Evolutionary conservation across 2,329 filamentous ascomycete genomes (phyloP), one percentile per base, ranked within the genome.

Genomic region (Fusarium paranaense): DNA sequence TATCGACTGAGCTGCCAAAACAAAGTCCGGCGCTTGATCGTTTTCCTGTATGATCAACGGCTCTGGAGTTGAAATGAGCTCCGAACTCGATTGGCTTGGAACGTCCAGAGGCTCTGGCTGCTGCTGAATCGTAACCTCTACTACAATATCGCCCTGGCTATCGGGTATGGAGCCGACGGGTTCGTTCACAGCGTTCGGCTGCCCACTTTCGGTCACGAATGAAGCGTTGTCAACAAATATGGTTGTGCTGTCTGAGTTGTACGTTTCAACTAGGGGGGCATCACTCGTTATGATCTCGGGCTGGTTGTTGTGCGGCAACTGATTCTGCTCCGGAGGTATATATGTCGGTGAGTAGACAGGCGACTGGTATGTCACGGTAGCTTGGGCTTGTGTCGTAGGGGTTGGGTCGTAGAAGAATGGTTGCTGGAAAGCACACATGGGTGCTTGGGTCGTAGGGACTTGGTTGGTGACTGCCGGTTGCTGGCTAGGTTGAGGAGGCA

Each of bases 211-310:
- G 0, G 57, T 0, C 2, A 58, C 11, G 16, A 60, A 30, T 1
- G 56, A 50, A 14, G 2, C 37, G 11, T 25, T 62, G 9, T 61
- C 57, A 18, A 42, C 42, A 27, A 56, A 40, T 1, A 52, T 2
- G 32, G 27, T 45, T 3, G 71, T 58, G 3, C 32, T 61, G 1
- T 62, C 70, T 2, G 54, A 6, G 16, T 11, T 33, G 5, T 30
- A 61, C 2, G 62, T 58, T 25, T 74, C 71, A 4, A 74, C 68
- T 0, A 74, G 30, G 33, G 72, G 68, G 1, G 8, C 58, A 0
- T 74, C 64, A 5, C 68, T 74, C 0, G 71, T 74, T 25, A 74
- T 75, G 4, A 74, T 75, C 32, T 74, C 69, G 0, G 71, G 71
- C 5, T 72, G 74, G 3, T 72, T 72, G 14, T 76, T 73, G 0